Conservation (phyloP, 352 stramenopile genomes). For the Peronospora belbahrii region DNA sequence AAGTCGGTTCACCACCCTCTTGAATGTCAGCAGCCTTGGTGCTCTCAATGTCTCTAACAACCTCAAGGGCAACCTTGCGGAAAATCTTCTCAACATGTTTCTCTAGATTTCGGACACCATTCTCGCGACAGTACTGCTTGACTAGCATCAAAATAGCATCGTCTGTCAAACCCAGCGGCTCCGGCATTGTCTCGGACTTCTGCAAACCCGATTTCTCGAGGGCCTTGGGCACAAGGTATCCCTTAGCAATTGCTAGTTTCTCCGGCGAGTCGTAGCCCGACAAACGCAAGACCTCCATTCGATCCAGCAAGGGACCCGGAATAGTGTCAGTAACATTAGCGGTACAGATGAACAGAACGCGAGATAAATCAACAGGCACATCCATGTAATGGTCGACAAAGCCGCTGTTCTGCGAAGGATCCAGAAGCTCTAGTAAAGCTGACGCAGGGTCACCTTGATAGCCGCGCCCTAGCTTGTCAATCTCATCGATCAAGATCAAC, state of each 20-base stretch:
- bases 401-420: constrained; percentile 94
- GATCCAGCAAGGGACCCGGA: constrained; percentile 94
- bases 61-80: constrained; percentile 94
- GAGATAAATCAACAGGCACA: constrained; percentile 95
- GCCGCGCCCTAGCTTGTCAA: constrained; percentile 84
- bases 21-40: constrained; percentile 18
- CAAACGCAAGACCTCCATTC: constrained; percentile 98
- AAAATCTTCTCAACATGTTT: constrained; percentile 99
- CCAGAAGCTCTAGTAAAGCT: constrained; percentile 95
- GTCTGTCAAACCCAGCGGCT: constrained; percentile 87
- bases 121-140: constrained; percentile 94
- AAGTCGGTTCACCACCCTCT: constrained; percentile 37
- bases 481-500: constrained; percentile 97
- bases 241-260: constrained; percentile 96
- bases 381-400: constrained; percentile 99
- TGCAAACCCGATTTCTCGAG: constrained; percentile 88
- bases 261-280: constrained; percentile 94
- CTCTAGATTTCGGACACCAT: constrained; percentile 95
- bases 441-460: constrained; percentile 93
- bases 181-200: constrained; percentile 53
- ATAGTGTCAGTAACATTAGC: constrained; percentile 96
- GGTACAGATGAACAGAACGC: constrained; percentile 93
- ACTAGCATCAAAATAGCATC: constrained; percentile 88
- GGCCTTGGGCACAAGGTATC: constrained; percentile 97
- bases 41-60: constrained; percentile 86